phyloP scores from a whole-genome alignment of 768 basidiomycete genomes.

The Russula ochroleuca region DNA sequence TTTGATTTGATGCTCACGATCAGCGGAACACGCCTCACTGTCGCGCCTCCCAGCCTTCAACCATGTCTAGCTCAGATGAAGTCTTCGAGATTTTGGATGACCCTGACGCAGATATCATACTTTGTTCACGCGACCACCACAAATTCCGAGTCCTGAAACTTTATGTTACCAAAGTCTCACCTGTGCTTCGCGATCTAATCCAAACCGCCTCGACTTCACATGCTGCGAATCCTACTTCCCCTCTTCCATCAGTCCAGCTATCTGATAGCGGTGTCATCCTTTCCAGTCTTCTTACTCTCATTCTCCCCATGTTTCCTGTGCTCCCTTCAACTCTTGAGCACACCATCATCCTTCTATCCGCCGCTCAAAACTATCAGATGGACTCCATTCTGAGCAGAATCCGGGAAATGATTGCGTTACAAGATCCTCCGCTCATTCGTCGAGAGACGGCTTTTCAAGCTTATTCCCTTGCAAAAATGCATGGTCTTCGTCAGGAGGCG shows the following conservation, averaged over 20 bases:
- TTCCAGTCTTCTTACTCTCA: slow-evolving; percentile 7
- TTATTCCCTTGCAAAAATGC: slow-evolving; percentile 1
- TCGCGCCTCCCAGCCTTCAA: too few relatives aligned
- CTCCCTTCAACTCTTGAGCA: slow-evolving; percentile 1
- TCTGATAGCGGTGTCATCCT: background rate
- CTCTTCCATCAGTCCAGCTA: slow-evolving; percentile 1
- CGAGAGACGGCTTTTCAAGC: background rate
- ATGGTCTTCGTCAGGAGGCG: background rate
- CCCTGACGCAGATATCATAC: slow-evolving; percentile 41
- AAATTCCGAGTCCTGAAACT: slow-evolving; percentile 44
- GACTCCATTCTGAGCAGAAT: background rate
- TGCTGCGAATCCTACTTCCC: background rate
- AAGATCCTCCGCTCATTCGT: slow-evolving; percentile 1
- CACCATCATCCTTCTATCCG: background rate
- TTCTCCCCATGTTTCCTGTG: slow-evolving; percentile 2
- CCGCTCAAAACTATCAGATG: slow-evolving; percentile 16
- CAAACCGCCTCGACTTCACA: background rate
- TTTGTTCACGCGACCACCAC: slow-evolving; percentile 42
- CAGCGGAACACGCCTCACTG: too few relatives aligned
- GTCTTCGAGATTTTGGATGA: slow-evolving; percentile 14
- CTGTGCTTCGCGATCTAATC: slow-evolving; percentile 34
- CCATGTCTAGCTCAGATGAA: background rate
- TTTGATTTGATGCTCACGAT: too few relatives aligned
- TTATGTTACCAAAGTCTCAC: slow-evolving; percentile 41
- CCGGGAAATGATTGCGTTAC: background rate